These are phyloP conservation scores for Acanthamoeba royreba DNA, from an alignment of 208 protist genomes.

Conservation along the genomic window DNA sequence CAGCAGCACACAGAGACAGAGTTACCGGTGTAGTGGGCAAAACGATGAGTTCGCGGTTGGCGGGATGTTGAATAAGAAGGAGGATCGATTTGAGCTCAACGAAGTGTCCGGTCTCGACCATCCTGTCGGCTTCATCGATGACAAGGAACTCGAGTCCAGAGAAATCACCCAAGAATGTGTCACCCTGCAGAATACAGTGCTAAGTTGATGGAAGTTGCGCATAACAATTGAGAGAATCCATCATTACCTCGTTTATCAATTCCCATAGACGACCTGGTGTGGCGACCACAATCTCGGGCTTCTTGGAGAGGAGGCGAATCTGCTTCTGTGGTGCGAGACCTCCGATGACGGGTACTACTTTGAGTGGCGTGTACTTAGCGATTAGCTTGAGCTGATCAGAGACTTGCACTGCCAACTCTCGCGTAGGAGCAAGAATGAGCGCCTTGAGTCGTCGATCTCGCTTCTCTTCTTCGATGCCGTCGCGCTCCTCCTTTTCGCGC, in stretches of 20 bases:
- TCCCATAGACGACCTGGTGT: conserved; percentile 84
- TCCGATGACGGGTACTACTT: conserved; percentile 70
- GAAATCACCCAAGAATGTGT: conserved; percentile 60
- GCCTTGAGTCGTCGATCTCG: background rate
- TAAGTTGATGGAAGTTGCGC: background rate
- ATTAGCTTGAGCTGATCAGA: conserved; percentile 69
- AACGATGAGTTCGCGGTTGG: background rate
- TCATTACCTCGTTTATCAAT: conserved; percentile 61
- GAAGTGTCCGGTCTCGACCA: conserved; percentile 81
- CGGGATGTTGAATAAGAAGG: background rate
- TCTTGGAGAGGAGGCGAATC: conserved; percentile 61
- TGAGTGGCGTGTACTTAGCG: conserved; percentile 43
- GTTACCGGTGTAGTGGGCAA: background rate
- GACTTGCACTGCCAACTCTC: conserved; percentile 82
- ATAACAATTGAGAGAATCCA: background rate
- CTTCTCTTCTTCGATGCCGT: background rate
- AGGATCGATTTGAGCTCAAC: conserved; percentile 75
- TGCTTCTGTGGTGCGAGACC: conserved; percentile 81
- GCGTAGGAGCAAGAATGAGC: conserved; percentile 72
- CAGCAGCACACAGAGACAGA: background rate
- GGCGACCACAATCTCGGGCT: conserved; percentile 81
- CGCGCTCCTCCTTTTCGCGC: conserved; percentile 15
- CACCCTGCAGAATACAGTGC: background rate
- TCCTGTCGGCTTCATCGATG: conserved; percentile 86
- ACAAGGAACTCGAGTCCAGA: conserved; percentile 76